Evolutionary conservation across 805 yeast genomes (phyloP), one percentile per base, ranked within the genome.

Genomic region (Yamadazyma philogaea): DNA sequence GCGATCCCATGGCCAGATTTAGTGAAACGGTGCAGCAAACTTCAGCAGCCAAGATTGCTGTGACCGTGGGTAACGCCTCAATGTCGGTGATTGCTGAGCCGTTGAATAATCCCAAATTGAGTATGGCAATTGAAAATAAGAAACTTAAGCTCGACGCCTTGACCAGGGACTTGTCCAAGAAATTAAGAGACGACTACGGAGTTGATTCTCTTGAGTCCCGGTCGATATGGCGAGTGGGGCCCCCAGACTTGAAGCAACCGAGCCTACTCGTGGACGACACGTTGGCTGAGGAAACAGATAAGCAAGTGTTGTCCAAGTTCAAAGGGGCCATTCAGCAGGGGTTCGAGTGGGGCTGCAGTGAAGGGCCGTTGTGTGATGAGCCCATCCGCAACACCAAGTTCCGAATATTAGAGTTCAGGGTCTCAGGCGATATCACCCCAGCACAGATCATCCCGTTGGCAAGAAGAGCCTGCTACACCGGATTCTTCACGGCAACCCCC

Each of bases 281-380:
- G 0, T 55, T 90, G 2, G 71, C 64, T 40, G 81, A 72, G 21
- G 93, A 85, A 44, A 82, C 83, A 1, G 85, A 87, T 54, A 80
- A 79, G 54, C 63, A 64, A 19, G 22, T 8, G 52, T 85, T 26
- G 45, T 53, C 14, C 1, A 40, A 64, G 0, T 68, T 76, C 21
- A 81, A 78, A 46, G 81, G 77, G 6, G 68, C 79, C 2, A 74
- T 90, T 1, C 63, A 68, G 2, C 83, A 82, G 50, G 99, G 98
- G 0, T 93, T 91, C 63, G 74, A 77, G 52, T 86, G 96, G 93
- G 83, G 84, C 2, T 71, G 78, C 0, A 71, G 79, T 43, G 96
- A 87, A 53, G 99, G 99, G 0, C 99, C 99, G 0, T 66, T 93
- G n/a, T 81, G 95, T 47, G 96, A 85, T 46, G 96, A 88, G 56